Base-by-base conservation (phyloP, 2,329 filamentous ascomycete genomes). In the Immersiporthe knoxdaviesiana region DNA sequence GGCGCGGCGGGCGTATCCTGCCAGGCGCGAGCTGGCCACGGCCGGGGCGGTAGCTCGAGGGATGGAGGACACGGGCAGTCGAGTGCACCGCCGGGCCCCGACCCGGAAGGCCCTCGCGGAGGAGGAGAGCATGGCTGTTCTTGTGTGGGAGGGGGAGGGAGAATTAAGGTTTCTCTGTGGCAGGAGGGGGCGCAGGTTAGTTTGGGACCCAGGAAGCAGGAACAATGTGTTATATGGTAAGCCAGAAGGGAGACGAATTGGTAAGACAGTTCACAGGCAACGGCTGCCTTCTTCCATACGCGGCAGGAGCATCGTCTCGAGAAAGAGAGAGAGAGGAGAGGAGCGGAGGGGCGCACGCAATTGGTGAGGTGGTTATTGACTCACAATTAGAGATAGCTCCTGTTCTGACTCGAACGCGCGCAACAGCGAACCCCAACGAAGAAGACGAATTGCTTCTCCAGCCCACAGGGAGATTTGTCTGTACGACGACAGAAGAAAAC, bases 71-170 rank as follows among this genome's bases (percentile, higher is more conserved):
- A 56, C 64, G 52, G 71, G 70, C 54, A 78, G 69, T 71, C 81
- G 78, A 68, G 78, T 75, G 73, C 77, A 78, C 73, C 79, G 81
- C 72, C 82, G 80, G 73, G 80, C 79, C 68, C 81, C 81, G 66
- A 82, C 82, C 78, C 82, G 77, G 70, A 84, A 73, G 74, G 79
- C 79, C 72, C 80, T 78, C 63, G 65, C 68, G 70, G 79, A 77
- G 65, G 80, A 78, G 72, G 83, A 81, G 69, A 84, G 76, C 83
- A 85, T 84, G 47, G 65, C 54, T 58, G n/a, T 35, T 62, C 8
- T 64, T 47, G 39, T n/a, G 62, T 24, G 37, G 50, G 63, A 47
- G 50, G 56, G 47, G 12, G 44, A 32, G 47, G 18, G 30, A n/a
- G n/a, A n/a, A n/a, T n/a, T 63, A 1, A 30, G 4, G 24, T n/a